Evolutionary conservation across 495 filamentous ascomycete genomes (phyloP).

Genomic region (Talaromyces wortmannii): DNA sequence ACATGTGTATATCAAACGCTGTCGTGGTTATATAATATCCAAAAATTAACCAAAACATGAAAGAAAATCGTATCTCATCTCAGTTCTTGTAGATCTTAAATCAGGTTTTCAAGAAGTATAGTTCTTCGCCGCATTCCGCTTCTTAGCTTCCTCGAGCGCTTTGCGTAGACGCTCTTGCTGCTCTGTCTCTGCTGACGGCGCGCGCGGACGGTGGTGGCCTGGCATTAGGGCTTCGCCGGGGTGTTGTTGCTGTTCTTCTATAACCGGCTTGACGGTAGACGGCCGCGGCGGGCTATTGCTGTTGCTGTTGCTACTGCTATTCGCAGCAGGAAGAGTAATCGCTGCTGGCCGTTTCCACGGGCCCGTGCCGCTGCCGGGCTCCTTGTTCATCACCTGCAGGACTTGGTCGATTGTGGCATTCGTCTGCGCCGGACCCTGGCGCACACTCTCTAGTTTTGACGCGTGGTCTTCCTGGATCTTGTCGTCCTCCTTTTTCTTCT

Average conservation of each 20-base stretch:
- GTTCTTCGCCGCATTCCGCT: constrained; percentile 36
- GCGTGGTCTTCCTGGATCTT: constrained; percentile 38
- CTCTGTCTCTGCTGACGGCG: constrained; percentile 18
- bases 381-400: constrained; percentile 20
- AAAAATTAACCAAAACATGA: no score
- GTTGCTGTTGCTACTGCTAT: no score
- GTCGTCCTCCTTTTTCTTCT: constrained; percentile 46
- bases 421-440: constrained; percentile 31
- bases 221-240: constrained; percentile 12
- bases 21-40: no score
- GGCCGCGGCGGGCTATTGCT: neutral
- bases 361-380: constrained; percentile 12
- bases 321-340: neutral
- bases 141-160: constrained; percentile 43
- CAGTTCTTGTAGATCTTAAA: neutral
- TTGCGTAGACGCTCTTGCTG: constrained; percentile 39
- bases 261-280: constrained; percentile 2
- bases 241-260: neutral
- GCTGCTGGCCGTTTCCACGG: constrained; percentile 8
- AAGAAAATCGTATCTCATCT: neutral
- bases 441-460: constrained; percentile 41
- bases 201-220: constrained; percentile 4
- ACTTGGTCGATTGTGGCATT: constrained; percentile 22
- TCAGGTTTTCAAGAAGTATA: constrained; percentile 1
- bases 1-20: no score